phyloP scores from a whole-genome alignment of 306 rosid species.

The Prosopis cineraria region DNA sequence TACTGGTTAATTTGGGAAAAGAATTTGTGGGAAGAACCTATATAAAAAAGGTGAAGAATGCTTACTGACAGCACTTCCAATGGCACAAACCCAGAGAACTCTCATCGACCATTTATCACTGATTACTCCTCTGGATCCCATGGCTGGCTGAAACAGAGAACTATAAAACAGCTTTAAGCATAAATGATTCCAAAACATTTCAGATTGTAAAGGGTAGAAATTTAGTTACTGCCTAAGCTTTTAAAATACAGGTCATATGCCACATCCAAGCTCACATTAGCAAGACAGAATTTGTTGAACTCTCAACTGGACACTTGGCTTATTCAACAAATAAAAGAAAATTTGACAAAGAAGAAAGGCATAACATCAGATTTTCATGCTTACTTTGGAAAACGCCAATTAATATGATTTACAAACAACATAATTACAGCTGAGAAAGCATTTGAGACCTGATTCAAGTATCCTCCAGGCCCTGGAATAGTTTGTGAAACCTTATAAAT shows the following conservation, averaged over 20 bases:
- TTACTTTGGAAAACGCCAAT: not conserved
- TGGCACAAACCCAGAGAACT: constrained; percentile 54
- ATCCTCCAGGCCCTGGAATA: not conserved
- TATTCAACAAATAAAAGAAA: constrained; percentile 2
- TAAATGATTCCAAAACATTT: not conserved
- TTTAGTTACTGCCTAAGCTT: not conserved
- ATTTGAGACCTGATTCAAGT: not conserved
- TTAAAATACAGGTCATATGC: not conserved
- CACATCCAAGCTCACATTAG: constrained; percentile 3
- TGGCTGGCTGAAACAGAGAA: constrained; percentile 18
- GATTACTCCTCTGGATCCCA: constrained; percentile 52
- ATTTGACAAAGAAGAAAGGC: not conserved
- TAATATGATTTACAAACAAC: not conserved
- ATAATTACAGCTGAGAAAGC: not conserved
- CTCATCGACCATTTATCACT: constrained; percentile 58
- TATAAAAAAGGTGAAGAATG: constrained; percentile 1
- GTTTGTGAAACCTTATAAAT: not conserved
- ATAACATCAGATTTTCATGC: not conserved
- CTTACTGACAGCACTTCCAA: constrained; percentile 53
- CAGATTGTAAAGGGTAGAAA: constrained; percentile 5
- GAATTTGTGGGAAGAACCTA: not conserved
- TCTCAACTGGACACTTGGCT: not conserved
- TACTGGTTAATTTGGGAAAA: not conserved
- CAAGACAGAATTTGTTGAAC: constrained; percentile 5
- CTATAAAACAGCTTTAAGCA: not conserved